Evolutionary conservation across 768 basidiomycete species (phyloP), one percentile per base, ranked within the genome.

Genomic region (Lentinula aciculospora): DNA sequence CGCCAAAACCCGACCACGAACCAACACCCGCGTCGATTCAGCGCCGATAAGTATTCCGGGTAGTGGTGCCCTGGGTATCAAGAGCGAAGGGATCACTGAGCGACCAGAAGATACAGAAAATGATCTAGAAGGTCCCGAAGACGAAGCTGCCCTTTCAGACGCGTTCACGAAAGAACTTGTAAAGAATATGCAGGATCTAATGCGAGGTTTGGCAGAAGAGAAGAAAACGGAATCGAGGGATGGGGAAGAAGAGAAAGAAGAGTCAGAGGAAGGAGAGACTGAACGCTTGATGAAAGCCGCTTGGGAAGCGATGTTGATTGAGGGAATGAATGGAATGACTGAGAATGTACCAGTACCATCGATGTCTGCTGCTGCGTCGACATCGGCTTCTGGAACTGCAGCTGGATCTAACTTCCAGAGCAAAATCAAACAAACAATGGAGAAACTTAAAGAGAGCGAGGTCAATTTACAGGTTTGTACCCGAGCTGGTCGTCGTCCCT

Each of bases 291-390:
- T 88, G 56, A 77, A 77, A 57, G 81, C 81, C 5, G 82, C 84
- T 28, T 92, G 85, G 88, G 88, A 90, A 67, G 77, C 79, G 3
- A 84, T 89, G 81, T 70, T 91, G 12, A 69, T 83, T 40, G 83
- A 88, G 60, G 82, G 75, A 3, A 80, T 88, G 80, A 74, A 82
- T 63, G 79, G 74, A 10, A 62, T 63, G 13, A 49, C 36, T 39
- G 65, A 66, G 45, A 9, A 19, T 32, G 17, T 17, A 9, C 25
- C 21, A n/a, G 65, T 63, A 12, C 62, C 51, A 40, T 56, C 48
- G 34, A 58, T 13, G 32, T 34, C 39, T 12, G 50, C 56, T 13
- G 54, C 62, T 4, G 65, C 57, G 2, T 54, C 31, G 61, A 67
- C 32, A 23, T 39, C 58, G 19, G 28, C 42, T 12, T 44, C 57